A percentile compares a stretch with the other conserved stretches of the same genome.
phyloP scores from a whole-genome alignment of 805 yeast genomes.

The Teunomyces aglyptinius region DNA sequence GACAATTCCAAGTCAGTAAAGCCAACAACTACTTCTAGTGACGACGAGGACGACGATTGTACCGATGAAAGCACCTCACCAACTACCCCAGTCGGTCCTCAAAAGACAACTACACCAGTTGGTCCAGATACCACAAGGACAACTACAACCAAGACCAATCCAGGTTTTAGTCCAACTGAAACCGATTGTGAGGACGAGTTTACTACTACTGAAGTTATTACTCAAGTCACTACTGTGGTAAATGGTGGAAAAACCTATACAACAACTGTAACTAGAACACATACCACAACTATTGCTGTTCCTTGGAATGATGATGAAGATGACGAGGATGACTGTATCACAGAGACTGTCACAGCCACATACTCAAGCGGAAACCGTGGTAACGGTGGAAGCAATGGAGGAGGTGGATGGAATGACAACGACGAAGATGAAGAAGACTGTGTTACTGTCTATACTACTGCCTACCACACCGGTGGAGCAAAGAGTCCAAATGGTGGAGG shows the following conservation, averaged over 20 bases:
- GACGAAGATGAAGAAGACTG: conserved; percentile 8
- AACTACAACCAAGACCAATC: not conserved
- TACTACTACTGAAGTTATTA: conserved; percentile 2
- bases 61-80: conserved; percentile 5
- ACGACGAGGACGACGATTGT: conserved; percentile 12
- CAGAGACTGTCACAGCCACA: conserved; percentile 5
- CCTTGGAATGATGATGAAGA: conserved; percentile 7
- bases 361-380: conserved; percentile 2
- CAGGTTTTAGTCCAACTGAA: conserved; percentile 4
- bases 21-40: not conserved
- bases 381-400: conserved; percentile 4
- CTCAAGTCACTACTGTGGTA: not conserved
- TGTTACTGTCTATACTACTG: conserved; percentile 11
- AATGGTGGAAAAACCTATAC: not conserved
- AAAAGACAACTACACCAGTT: not conserved
- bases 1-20: not conserved
- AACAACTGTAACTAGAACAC: not conserved
- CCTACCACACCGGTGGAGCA: conserved; percentile 4
- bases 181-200: conserved; percentile 1
- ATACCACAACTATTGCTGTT: conserved; percentile 1
- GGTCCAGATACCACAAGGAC: not conserved
- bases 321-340: conserved; percentile 10
- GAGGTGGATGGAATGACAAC: too few relatives aligned
- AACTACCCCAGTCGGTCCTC: not conserved
- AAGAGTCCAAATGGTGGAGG: conserved; percentile 5